Percentiles rank a stretch among this genome's conserved stretches.
These are phyloP conservation scores for Colletotrichum ledebouriae DNA, from an alignment of 2,329 filamentous ascomycete genomes.

Conservation along the genomic window DNA sequence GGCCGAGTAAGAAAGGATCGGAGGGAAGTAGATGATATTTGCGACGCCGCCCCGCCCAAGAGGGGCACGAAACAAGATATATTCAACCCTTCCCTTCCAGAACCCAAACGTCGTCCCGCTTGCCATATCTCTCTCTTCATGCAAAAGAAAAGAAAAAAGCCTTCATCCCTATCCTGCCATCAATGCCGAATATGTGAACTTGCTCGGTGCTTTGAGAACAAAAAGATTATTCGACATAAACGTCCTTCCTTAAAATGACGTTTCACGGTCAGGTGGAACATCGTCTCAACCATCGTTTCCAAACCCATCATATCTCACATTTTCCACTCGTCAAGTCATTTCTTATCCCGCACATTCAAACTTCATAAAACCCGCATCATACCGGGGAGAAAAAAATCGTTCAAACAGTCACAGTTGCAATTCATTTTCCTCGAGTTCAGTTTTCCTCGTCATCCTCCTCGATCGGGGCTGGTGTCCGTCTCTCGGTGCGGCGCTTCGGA, in stretches of 20 bases:
- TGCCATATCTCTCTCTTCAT: too few relatives aligned
- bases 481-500: slow-evolving; percentile 76
- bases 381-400: neutral
- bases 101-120: too few relatives aligned
- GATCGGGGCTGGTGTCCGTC: slow-evolving; percentile 79
- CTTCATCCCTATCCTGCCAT: too few relatives aligned
- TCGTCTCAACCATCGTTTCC: neutral
- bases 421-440: slow-evolving; percentile 35
- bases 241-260: neutral
- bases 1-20: too few relatives aligned
- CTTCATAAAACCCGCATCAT: neutral
- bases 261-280: neutral
- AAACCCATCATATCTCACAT: slow-evolving; percentile 2
- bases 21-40: too few relatives aligned
- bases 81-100: too few relatives aligned
- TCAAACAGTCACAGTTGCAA: slow-evolving; percentile 11
- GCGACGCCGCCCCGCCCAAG: too few relatives aligned
- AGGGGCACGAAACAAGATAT: too few relatives aligned
- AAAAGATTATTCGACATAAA: too few relatives aligned
- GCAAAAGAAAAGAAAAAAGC: too few relatives aligned
- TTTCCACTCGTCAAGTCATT: slow-evolving; percentile 22
- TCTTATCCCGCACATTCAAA: slow-evolving; percentile 17
- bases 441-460: slow-evolving; percentile 79
- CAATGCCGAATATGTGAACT: too few relatives aligned
- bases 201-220: too few relatives aligned